Evolutionary conservation across 2,329 filamentous ascomycete species (phyloP).

Genomic region (Exophiala sp.): DNA sequence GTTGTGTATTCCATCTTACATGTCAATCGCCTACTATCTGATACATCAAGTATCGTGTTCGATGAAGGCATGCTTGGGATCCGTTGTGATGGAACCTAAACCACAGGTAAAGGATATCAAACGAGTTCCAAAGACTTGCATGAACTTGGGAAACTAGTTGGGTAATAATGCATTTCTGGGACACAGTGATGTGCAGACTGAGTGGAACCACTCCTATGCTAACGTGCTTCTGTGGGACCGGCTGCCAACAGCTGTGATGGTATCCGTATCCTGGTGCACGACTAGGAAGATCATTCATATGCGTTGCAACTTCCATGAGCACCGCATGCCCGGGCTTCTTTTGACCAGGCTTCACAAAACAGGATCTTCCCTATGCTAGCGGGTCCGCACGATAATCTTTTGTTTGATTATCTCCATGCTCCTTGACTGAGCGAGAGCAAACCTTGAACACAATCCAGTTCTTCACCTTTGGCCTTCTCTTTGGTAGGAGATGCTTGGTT

Average conservation of each 20-base stretch:
- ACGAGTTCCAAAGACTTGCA: neutral
- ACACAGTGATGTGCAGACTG: neutral
- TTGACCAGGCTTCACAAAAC: slow-evolving; percentile 1
- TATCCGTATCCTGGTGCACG: neutral
- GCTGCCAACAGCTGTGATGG: neutral
- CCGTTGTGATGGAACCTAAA: neutral
- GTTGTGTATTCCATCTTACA: too few species aligned
- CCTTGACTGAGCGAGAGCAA: slow-evolving; percentile 82
- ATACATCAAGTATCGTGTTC: too few species aligned
- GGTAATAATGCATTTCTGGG: neutral
- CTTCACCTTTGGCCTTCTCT: slow-evolving; percentile 59
- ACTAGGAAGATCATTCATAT: slow-evolving; percentile 9
- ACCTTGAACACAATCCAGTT: slow-evolving; percentile 86
- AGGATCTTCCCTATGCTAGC: slow-evolving; percentile 1
- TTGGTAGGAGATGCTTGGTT: slow-evolving; percentile 30
- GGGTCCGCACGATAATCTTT: neutral
- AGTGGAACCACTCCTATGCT: neutral
- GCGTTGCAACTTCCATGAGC: neutral
- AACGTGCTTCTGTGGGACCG: neutral
- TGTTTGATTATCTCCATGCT: slow-evolving; percentile 63
- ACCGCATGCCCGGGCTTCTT: neutral
- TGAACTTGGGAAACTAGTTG: neutral
- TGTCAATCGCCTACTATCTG: too few species aligned
- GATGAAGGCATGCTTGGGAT: too few species aligned
- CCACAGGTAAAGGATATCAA: neutral